A percentile compares a stretch with the other conserved stretches of the same genome.
Evolutionary conservation across 75 land plant genomes (phyloP).

Genomic region (Selaginella moellendorffii): DNA sequence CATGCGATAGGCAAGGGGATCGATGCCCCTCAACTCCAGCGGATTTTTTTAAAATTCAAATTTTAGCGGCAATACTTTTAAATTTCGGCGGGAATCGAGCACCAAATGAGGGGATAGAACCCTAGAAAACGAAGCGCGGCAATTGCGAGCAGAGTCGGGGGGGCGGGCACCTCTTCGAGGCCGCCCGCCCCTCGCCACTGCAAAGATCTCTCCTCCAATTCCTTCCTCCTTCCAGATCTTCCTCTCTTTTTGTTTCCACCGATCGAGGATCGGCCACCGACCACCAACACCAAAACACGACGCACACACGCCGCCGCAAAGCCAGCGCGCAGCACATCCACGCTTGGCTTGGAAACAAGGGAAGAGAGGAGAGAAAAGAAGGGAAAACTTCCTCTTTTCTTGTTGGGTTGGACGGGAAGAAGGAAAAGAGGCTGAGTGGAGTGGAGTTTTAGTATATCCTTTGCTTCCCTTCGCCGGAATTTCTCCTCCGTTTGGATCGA

Average conservation of each 20-base stretch:
- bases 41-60: not conserved
- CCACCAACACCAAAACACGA: not conserved
- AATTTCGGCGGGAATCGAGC: too few relatives aligned
- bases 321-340: not conserved
- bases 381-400: too few relatives aligned
- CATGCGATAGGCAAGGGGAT: slow-evolving; percentile 99
- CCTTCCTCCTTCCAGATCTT: too few relatives aligned
- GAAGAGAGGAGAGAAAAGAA: not conserved
- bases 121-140: not conserved
- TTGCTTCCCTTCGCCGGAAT: too few relatives aligned
- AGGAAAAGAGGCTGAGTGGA: too few relatives aligned
- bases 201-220: too few relatives aligned
- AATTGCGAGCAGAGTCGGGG: not conserved
- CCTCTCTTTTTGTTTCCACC: too few relatives aligned
- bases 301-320: not conserved
- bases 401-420: too few relatives aligned
- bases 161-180: not conserved
- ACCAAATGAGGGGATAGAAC: too few relatives aligned
- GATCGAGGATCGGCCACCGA: not conserved
- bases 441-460: too few relatives aligned
- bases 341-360: not conserved
- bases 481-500: too few relatives aligned
- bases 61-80: too few relatives aligned
- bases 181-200: not conserved
- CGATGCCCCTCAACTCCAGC: slow-evolving; percentile 99